Conservation (phyloP, 2,329 filamentous ascomycete species). For the Beauveria sp. region DNA sequence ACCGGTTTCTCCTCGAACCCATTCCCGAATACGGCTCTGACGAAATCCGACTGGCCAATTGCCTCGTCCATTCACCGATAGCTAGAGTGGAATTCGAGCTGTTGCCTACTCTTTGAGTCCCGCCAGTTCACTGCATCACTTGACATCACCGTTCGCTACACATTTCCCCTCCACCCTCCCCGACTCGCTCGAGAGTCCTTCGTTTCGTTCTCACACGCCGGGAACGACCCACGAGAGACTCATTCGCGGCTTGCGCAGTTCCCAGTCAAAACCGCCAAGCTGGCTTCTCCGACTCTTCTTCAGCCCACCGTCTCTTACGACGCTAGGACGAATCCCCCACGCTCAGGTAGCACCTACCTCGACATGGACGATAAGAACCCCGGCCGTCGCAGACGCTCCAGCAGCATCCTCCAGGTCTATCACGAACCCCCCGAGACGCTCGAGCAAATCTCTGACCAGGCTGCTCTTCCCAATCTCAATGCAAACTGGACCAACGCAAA, state of each 20-base stretch:
- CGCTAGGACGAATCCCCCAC: conserved; percentile 64
- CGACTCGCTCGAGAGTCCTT: background rate
- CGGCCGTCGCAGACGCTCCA: conserved; percentile 84
- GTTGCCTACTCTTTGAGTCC: background rate
- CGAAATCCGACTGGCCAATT: background rate
- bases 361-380: conserved; percentile 55
- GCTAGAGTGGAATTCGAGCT: background rate
- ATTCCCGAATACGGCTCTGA: background rate
- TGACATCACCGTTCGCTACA: conserved; percentile 1
- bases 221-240: background rate
- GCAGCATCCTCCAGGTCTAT: conserved; percentile 87
- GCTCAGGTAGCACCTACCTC: conserved; percentile 51
- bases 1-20: background rate
- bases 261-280: conserved; percentile 73
- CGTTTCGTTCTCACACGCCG: background rate
- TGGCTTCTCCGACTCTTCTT: conserved; percentile 84
- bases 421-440: conserved; percentile 94
- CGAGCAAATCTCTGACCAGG: conserved; percentile 96
- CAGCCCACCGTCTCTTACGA: conserved; percentile 89
- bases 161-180: background rate
- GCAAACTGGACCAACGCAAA: conserved; percentile 99
- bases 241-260: conserved; percentile 1
- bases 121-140: background rate
- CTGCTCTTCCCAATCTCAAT: conserved; percentile 88
- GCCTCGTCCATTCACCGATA: background rate